These are phyloP conservation scores for Lipomyces chichibuensis DNA, from an alignment of 805 yeast species.

Conservation along the genomic window DNA sequence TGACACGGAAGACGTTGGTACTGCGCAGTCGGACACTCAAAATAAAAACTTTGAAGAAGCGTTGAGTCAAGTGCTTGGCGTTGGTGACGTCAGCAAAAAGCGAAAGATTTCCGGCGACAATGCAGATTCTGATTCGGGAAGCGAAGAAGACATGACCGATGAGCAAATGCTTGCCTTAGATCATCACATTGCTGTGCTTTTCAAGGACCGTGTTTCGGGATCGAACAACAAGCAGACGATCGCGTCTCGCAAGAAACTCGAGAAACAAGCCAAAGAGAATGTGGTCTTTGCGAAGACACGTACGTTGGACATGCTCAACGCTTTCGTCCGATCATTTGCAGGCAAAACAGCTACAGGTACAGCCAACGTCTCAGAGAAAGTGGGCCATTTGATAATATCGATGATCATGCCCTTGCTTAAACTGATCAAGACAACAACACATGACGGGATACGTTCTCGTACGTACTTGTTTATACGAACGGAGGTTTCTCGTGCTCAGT, in stretches of 20 bases:
- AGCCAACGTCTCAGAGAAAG: not conserved
- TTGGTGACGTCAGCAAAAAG: conserved; percentile 8
- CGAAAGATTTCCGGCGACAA: conserved; percentile 12
- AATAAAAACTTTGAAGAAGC: conserved; percentile 20
- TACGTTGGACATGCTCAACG: conserved; percentile 6
- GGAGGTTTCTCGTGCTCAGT: not conserved
- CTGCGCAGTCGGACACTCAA: conserved; percentile 7
- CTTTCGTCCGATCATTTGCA: not conserved
- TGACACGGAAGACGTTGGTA: conserved; percentile 9
- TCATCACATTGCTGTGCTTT: conserved; percentile 21
- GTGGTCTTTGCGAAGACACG: conserved; percentile 12
- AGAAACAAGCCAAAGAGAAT: conserved; percentile 11
- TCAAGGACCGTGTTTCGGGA: conserved; percentile 20
- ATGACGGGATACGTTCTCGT: not conserved
- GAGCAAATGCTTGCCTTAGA: conserved; percentile 34
- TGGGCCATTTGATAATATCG: not conserved
- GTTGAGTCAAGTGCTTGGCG: conserved; percentile 25
- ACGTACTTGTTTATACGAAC: not conserved
- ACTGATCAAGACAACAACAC: conserved; percentile 1
- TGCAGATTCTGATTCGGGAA: conserved; percentile 5
- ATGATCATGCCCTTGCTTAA: conserved; percentile 16
- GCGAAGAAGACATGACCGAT: conserved; percentile 31
- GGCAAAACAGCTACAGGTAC: not conserved
- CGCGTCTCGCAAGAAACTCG: conserved; percentile 16
- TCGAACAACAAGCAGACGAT: conserved; percentile 10